Base-by-base conservation (phyloP, 305 asterid genomes). In the Caryopteris hybrid region DNA sequence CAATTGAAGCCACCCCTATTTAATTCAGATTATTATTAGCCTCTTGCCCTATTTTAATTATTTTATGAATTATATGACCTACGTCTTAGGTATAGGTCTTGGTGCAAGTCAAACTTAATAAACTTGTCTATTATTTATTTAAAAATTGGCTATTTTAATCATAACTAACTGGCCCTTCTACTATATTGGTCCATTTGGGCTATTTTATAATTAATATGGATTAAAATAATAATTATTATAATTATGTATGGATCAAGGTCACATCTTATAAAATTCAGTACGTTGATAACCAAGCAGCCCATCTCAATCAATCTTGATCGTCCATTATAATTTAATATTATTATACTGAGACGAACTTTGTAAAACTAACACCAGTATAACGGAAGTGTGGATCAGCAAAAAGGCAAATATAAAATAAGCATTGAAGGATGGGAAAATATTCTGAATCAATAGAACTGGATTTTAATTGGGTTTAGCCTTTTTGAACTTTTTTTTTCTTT, bases 31-130 rank as follows among this genome's bases (percentile, higher is more conserved):
- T 13, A 48, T 18, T 27, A 20, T 25, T 38, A 21, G 48, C 58
- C 65, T 43, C 22, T 34, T 62, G 65, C 16, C 29, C 25, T 64
- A 54, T 54, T 71, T 63, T 34, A 71, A 43, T 53, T 20, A n/a
- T 69, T 38, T 17, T 16, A 55, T 21, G 53, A 54, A 46, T 56
- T 53, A 23, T 36, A 38, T 27, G 47, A 54, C 51, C 51, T 42
- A 62, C 22, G 59, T 43, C 51, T 50, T 9, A 25, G 27, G 62
- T 38, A 12, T 61, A 27, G 70, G 9, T 50, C 29, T 22, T 31
- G 51, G 41, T 22, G 68, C 68, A 47, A 42, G 25, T 27, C 27
- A 38, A 9, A 14, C 7, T 6, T 6, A 36, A 9, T 47, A 38
- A 68, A 58, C 27, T 21, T 46, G 46, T 39, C 25, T 11, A 18